Percentiles rank a stretch among this genome's conserved stretches.
phyloP scores from a whole-genome alignment of 2,329 filamentous ascomycete species.

The Ophiostoma ulmi region DNA sequence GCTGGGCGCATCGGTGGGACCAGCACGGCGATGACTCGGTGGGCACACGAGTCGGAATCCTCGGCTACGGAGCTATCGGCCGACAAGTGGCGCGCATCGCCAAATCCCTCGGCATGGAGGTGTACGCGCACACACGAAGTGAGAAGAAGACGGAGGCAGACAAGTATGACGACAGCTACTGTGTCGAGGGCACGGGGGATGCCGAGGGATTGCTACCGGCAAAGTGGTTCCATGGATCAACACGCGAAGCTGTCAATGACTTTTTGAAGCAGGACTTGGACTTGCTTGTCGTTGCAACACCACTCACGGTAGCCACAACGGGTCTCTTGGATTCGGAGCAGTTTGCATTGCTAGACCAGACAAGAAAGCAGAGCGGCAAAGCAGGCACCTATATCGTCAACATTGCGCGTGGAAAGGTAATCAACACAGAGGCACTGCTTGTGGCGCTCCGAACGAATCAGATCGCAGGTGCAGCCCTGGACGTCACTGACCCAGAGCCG shows the following conservation, averaged over 20 bases:
- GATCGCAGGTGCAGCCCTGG: conserved; percentile 62
- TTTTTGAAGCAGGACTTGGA: conserved; percentile 50
- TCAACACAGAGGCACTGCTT: conserved; percentile 55
- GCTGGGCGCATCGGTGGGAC: conserved; percentile 39
- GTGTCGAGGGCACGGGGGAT: conserved; percentile 60
- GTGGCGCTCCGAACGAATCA: conserved; percentile 48
- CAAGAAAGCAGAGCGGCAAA: conserved; percentile 26
- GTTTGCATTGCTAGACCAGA: conserved; percentile 41
- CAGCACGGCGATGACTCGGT: conserved; percentile 41
- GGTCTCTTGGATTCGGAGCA: conserved; percentile 47
- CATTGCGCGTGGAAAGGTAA: conserved; percentile 57
- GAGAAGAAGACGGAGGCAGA: conserved; percentile 62
- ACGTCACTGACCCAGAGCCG: conserved; percentile 77
- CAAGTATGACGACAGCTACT: conserved; percentile 58
- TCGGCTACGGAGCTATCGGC: conserved; percentile 53
- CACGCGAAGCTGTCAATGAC: conserved; percentile 41
- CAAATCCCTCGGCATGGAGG: conserved; percentile 62
- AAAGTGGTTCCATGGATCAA: conserved; percentile 47
- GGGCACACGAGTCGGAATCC: conserved; percentile 47
- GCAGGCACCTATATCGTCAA: conserved; percentile 61
- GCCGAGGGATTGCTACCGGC: conserved; percentile 44
- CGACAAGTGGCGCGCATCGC: conserved; percentile 53
- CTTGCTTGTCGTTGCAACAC: conserved; percentile 48
- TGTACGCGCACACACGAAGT: conserved; percentile 70
- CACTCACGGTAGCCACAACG: conserved; percentile 45